Evolutionary conservation across 2,329 filamentous ascomycete genomes (phyloP).

Genomic region (Ascochyta fabae): DNA sequence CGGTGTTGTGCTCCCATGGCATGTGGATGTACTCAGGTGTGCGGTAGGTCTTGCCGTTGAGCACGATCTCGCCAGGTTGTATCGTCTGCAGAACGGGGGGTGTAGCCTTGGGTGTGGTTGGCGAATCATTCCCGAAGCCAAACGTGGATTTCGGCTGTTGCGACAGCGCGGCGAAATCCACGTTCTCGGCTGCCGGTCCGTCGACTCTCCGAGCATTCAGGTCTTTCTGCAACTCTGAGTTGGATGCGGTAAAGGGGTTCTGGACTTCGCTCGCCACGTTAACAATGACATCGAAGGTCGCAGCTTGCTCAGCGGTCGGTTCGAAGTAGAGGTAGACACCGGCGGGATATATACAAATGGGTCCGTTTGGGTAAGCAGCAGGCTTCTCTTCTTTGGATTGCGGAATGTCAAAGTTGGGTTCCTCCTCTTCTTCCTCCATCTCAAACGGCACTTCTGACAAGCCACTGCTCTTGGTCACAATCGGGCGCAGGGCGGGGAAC

Average conservation of each 20-base stretch:
- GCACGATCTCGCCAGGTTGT: constrained; percentile 33
- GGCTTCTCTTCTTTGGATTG: constrained; percentile 73
- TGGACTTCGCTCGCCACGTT: constrained; percentile 84
- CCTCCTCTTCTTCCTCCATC: constrained; percentile 72
- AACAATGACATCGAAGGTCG: constrained; percentile 80
- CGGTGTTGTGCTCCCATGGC: constrained; percentile 87
- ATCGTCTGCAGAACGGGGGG: constrained; percentile 48
- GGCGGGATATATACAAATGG: constrained; percentile 80
- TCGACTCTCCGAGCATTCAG: constrained; percentile 46
- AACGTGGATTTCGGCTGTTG: constrained; percentile 33
- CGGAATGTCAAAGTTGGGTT: constrained; percentile 61
- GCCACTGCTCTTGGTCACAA: constrained; percentile 44
- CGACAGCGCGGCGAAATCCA: constrained; percentile 45
- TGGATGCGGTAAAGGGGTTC: constrained; percentile 68
- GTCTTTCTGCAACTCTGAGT: constrained; percentile 40
- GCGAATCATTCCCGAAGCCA: constrained; percentile 47
- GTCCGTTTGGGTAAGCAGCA: constrained; percentile 81
- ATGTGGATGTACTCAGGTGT: constrained; percentile 85
- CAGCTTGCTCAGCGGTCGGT: constrained; percentile 77
- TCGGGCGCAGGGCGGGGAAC: constrained; percentile 51
- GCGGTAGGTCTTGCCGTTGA: constrained; percentile 38
- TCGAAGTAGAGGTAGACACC: constrained; percentile 81
- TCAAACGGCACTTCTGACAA: constrained; percentile 69
- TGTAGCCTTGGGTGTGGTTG: constrained; percentile 61
- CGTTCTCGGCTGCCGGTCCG: constrained; percentile 44